Conservation (phyloP, 768 basidiomycete species). For the Cantharellus anzutake region DNA sequence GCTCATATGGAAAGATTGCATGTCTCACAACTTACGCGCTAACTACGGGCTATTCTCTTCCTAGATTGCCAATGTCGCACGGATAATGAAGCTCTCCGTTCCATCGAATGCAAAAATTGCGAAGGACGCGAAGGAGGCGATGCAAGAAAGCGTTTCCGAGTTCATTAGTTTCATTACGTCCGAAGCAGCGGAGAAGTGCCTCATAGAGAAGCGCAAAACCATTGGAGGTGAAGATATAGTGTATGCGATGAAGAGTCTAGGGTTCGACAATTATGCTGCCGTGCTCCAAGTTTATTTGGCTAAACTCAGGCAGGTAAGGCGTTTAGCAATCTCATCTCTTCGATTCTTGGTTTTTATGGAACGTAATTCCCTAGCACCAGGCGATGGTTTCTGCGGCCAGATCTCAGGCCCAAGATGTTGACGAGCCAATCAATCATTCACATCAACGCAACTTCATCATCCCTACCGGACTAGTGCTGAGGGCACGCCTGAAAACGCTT, state of each 20-base stretch:
- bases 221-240: constrained; percentile 95
- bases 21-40: background rate
- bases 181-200: constrained; percentile 89
- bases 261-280: constrained; percentile 90
- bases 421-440: no score
- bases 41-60: background rate
- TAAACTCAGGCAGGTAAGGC: constrained; percentile 59
- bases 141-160: constrained; percentile 95
- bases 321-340: no score
- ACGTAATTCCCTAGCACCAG: no score
- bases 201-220: constrained; percentile 91
- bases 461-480: no score
- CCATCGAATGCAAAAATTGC: constrained; percentile 87
- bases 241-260: constrained; percentile 81
- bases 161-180: constrained; percentile 97
- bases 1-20: background rate
- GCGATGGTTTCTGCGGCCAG: no score
- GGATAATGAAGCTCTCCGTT: constrained; percentile 89
- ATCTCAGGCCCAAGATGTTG: no score
- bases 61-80: constrained; percentile 93
- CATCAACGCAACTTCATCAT: no score
- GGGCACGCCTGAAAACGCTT: no score
- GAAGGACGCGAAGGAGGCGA: constrained; percentile 96
- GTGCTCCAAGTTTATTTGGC: constrained; percentile 83
- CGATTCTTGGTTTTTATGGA: no score